Evolutionary conservation across 192 early-diverging fungal genomes (phyloP).

Genomic region (Diversispora epigaea): DNA sequence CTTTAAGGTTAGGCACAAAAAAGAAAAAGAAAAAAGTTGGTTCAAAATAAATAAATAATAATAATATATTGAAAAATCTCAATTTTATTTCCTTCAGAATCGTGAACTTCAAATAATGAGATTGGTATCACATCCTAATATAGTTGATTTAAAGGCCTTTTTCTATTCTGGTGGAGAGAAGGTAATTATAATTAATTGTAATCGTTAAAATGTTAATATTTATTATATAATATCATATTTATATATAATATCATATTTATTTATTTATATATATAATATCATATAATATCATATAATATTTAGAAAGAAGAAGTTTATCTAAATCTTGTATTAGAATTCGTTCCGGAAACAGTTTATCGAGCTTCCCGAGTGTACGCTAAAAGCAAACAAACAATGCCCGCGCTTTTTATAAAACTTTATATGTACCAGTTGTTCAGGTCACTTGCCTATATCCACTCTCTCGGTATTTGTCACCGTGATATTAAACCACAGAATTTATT

Average conservation of each 20-base stretch:
- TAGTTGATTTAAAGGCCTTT: constrained; percentile 85
- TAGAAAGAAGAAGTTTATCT: constrained; percentile 92
- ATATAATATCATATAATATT: background rate
- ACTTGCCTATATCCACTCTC: constrained; percentile 92
- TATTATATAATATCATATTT: background rate
- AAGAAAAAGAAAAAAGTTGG: background rate
- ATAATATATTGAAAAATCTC: constrained; percentile 10
- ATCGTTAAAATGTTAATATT: background rate
- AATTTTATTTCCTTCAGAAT: constrained; percentile 56
- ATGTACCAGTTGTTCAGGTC: constrained; percentile 99
- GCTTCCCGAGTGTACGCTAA: constrained; percentile 88
- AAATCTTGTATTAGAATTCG: constrained; percentile 92
- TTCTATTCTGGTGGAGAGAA: constrained; percentile 96
- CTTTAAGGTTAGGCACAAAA: constrained; percentile 72
- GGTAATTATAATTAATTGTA: constrained; percentile 41
- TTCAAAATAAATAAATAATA: constrained; percentile 26
- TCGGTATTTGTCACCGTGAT: constrained; percentile 98
- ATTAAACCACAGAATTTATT: constrained; percentile 99
- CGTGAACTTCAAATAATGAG: constrained; percentile 93
- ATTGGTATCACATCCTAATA: constrained; percentile 89
- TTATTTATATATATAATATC: too few relatives aligned
- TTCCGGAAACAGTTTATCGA: constrained; percentile 96
- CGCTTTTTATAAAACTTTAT: constrained; percentile 94
- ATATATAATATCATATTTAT: too few relatives aligned
- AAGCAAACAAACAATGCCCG: constrained; percentile 91